Evolutionary conservation across 2,329 filamentous ascomycete species (phyloP), one percentile per base, ranked within the genome.

Genomic region (Emergomyces pasteurianus): DNA sequence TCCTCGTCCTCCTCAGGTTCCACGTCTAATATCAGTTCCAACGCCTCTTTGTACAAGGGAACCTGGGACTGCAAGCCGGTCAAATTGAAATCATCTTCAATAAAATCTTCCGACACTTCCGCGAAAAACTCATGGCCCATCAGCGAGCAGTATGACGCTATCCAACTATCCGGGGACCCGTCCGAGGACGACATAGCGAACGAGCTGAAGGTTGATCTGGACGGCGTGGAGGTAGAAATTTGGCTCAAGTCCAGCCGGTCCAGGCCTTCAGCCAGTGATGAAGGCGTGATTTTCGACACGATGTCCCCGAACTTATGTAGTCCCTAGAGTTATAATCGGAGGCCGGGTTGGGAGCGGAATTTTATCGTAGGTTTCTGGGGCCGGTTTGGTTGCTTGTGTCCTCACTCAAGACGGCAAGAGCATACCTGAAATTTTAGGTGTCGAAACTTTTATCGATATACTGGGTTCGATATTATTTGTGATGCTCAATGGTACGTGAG

Each of bases 31-130:
- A 99, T 97, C 92, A 99, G 96, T 84, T 99, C 94, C 65, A 99
- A 79, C 14, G 94, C 94, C 77, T 99, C 94, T 77, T 97, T 99
- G 76, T 99, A 99, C 89, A 96, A 96, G 65, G 90, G 88, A 58
- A 99, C 94, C 77, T 97, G 92, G 63, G 87, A 89, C 76, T 96
- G 91, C 70, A 99, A 81, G 57, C 94, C 94, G 0, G 94, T 99
- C 66, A 99, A 81, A 76, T 99, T 99, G 81, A 99, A 99, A 76
- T 99, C 94, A 85, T 99, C 94, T 75, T 99, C 94, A 72, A 99
- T 97, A 70, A 99, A 99, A 71, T 99, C 94, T 77, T 99, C 94
- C 53, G 90, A 94, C 58, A 99, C 92, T 79, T 99, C 94, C 64
- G 94, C 94, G 75, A 99, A 99, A 79, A 97, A 99, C 76, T 99